These are phyloP conservation scores for Monosporozyma siamensis DNA, from an alignment of 805 yeast genomes.

Conservation along the genomic window DNA sequence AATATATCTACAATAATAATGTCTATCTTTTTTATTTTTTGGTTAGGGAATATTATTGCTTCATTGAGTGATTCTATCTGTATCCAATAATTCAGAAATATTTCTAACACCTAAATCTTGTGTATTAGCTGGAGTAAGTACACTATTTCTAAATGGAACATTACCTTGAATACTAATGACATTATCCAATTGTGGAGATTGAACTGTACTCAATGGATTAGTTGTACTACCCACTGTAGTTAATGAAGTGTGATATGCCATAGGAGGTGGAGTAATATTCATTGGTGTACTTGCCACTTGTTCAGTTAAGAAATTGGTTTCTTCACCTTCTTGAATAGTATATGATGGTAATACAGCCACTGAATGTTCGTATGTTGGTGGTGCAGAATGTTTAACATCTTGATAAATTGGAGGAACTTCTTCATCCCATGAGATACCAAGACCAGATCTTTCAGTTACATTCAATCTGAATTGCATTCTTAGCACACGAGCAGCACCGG, in stretches of 20 bases:
- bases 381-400: slow-evolving; percentile 72
- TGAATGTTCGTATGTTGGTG: slow-evolving; percentile 61
- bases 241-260: slow-evolving; percentile 19
- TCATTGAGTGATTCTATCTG: slow-evolving; percentile 29
- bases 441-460: slow-evolving; percentile 83
- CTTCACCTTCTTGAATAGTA: slow-evolving; percentile 1
- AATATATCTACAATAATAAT: not conserved
- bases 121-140: slow-evolving; percentile 28
- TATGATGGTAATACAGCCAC: slow-evolving; percentile 2
- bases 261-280: slow-evolving; percentile 19
- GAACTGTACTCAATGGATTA: slow-evolving; percentile 11
- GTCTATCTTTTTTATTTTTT: not conserved
- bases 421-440: slow-evolving; percentile 97
- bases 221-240: not conserved
- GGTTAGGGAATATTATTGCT: not conserved
- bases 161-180: slow-evolving; percentile 28
- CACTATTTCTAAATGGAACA: slow-evolving; percentile 17
- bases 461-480: slow-evolving; percentile 88
- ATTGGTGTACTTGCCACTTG: slow-evolving; percentile 4
- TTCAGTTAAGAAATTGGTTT: not conserved
- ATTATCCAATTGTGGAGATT: slow-evolving; percentile 21
- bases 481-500: slow-evolving; percentile 90
- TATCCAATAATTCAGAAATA: slow-evolving; percentile 22
- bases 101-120: slow-evolving; percentile 18
- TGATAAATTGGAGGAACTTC: slow-evolving; percentile 97